Evolutionary conservation across 306 rosid species (phyloP), one percentile per base, ranked within the genome.

Genomic region (Abrus pulchellus): DNA sequence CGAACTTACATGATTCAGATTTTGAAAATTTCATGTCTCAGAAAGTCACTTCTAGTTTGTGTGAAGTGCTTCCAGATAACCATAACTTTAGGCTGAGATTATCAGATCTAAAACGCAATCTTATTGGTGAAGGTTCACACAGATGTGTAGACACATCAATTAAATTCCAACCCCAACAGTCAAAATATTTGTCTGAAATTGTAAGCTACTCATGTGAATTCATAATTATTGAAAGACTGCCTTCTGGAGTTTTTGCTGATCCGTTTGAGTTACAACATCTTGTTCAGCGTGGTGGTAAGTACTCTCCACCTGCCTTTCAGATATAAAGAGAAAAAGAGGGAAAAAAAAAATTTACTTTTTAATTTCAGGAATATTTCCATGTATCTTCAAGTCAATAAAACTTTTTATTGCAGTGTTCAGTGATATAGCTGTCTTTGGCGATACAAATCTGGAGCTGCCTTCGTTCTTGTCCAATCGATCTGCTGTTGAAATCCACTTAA

Each of bases 201-300:
- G 74, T 78, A 56, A 80, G 66, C 57, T 54, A 85, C 77, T 77
- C 80, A 0, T 94, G 94, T 80, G 86, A 84, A 62, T 71, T 91
- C 61, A 85, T 94, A 56, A 28, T 87, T 49, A 60, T 94, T 53
- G 99, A 94, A 86, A 92, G 90, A 64, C 87, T 94, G 40, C 91
- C 97, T 50, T 76, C 83, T 12, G 99, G 95, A 60, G 92, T 90
- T 76, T 91, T 92, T 76, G 90, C 97, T 3, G 97, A 94, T 83
- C 97, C 97, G 28, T 94, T 91, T 74, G 99, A 94, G 78, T 86
- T 94, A 71, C 89, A 90, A 56, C 93, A 85, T 86, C 97, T 94
- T 79, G 89, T 83, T 83, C 93, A 89, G 78, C 93, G 84, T 70
- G 90, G 90, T 33, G 94, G 99, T 94, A 87, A 77, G 3, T 83